Conservation (phyloP, 805 yeast genomes). For the Monosporozyma aerobia region DNA sequence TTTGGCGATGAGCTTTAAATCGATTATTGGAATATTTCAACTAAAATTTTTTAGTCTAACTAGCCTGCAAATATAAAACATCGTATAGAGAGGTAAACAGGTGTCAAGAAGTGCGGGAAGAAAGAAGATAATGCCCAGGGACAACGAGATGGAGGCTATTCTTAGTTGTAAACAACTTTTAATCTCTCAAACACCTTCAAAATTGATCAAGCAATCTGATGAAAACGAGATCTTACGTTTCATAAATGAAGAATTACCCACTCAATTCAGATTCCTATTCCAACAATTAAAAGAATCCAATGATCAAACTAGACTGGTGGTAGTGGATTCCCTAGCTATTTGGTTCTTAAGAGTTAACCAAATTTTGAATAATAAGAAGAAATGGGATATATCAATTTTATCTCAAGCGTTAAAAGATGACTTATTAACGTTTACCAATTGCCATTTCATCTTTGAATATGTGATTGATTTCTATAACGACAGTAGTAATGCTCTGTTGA, state of each 20-base stretch:
- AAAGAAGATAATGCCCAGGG: neutral
- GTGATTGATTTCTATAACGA: constrained; percentile 64
- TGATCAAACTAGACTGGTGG: constrained; percentile 26
- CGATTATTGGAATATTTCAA: neutral
- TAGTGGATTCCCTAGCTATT: constrained; percentile 54
- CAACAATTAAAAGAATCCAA: constrained; percentile 3
- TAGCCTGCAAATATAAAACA: no score
- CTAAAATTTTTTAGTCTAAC: neutral
- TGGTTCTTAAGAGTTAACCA: constrained; percentile 56
- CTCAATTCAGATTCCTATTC: constrained; percentile 6
- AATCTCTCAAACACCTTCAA: constrained; percentile 1
- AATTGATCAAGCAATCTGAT: neutral
- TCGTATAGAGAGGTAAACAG: no score
- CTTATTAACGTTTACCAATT: constrained; percentile 12
- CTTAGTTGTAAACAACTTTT: neutral
- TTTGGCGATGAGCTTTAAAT: neutral
- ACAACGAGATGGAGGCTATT: neutral
- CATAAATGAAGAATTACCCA: constrained; percentile 4
- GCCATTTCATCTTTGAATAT: constrained; percentile 38
- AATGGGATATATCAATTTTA: neutral
- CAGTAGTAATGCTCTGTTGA: constrained; percentile 60
- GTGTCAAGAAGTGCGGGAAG: neutral
- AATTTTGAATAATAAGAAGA: constrained; percentile 13
- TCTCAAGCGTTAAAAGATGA: neutral
- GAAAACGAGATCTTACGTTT: neutral